phyloP scores from a whole-genome alignment of 106 monocot species.

The Apostasia ramifera region DNA sequence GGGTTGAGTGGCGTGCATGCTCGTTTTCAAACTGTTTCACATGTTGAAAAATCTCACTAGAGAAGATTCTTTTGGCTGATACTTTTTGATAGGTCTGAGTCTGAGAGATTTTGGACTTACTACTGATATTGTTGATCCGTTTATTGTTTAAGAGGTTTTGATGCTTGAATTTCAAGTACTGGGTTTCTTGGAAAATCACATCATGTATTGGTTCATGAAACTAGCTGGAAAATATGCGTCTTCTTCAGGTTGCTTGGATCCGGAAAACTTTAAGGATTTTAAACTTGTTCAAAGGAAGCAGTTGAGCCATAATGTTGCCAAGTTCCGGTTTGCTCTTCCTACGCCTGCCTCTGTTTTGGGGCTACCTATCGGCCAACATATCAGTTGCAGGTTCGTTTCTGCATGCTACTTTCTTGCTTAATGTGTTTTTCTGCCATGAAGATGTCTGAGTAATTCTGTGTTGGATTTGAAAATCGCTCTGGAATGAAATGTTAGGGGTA shows the following conservation, averaged over 20 bases:
- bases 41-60: no score
- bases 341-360: constrained; percentile 74
- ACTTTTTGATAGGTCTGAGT: no score
- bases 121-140: no score
- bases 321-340: constrained; percentile 77
- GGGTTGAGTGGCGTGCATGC: no score
- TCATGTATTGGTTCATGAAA: no score
- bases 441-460: background rate
- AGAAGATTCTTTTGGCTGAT: no score
- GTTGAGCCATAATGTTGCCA: constrained; percentile 97
- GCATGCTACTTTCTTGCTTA: background rate
- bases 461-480: background rate
- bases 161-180: no score
- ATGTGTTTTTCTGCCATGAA: background rate
- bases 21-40: no score
- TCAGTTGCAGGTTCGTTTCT: constrained; percentile 81
- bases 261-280: constrained; percentile 85
- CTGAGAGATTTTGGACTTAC: no score
- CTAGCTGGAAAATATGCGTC: no score
- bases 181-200: no score
- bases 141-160: no score
- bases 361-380: constrained; percentile 97
- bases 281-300: constrained; percentile 81
- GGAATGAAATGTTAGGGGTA: constrained; percentile 45
- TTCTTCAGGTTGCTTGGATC: constrained; percentile 66